Evolutionary conservation across 1,139 yeast genomes (phyloP).

Genomic region (Suhomyces wounanorum): DNA sequence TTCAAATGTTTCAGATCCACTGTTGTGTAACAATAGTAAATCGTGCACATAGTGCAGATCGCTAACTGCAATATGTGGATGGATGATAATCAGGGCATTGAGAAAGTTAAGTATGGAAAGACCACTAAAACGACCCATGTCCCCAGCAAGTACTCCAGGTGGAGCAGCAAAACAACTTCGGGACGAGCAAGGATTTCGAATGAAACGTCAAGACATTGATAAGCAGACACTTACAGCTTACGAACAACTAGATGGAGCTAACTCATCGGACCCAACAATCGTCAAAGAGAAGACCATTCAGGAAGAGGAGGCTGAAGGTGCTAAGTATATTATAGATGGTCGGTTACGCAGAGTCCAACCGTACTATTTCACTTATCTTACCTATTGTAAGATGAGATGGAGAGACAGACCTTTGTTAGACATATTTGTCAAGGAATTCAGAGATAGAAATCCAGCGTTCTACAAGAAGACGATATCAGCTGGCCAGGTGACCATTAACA

Average conservation of each 20-base stretch:
- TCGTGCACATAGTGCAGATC: background rate
- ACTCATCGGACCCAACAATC: constrained; percentile 27
- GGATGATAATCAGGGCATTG: background rate
- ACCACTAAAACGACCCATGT: constrained; percentile 5
- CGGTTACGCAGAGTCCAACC: constrained; percentile 76
- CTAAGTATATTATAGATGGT: constrained; percentile 55
- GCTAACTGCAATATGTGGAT: background rate
- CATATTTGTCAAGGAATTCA: constrained; percentile 78
- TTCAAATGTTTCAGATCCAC: too few species aligned
- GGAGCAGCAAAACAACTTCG: constrained; percentile 27
- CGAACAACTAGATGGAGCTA: constrained; percentile 42
- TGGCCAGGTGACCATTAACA: constrained; percentile 77
- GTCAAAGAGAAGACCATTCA: constrained; percentile 46
- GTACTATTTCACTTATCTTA: constrained; percentile 83
- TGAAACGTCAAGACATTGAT: constrained; percentile 49
- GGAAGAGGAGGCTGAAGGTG: constrained; percentile 58
- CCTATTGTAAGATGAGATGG: constrained; percentile 94
- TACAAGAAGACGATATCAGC: constrained; percentile 66
- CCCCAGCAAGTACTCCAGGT: constrained; percentile 4
- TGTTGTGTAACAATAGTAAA: background rate
- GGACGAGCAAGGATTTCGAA: constrained; percentile 52
- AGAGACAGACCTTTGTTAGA: constrained; percentile 76
- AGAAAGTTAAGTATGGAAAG: constrained; percentile 1
- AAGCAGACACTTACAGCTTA: constrained; percentile 43
- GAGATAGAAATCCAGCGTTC: constrained; percentile 73